Evolutionary conservation across 2,329 filamentous ascomycete genomes (phyloP).

Genomic region (Tolypocladium cylindrosporum): DNA sequence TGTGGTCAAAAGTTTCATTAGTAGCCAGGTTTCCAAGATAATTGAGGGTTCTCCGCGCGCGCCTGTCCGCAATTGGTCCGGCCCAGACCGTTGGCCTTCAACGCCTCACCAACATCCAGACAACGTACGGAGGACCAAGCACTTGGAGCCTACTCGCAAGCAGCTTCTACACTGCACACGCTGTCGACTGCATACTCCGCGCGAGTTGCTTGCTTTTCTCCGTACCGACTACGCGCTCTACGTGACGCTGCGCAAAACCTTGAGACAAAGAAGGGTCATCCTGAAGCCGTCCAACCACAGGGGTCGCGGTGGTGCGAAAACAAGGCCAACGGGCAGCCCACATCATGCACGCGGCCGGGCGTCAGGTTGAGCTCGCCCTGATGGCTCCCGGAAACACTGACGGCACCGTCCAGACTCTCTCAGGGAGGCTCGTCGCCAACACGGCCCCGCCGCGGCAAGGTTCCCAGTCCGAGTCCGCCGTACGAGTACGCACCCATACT

Average conservation of each 20-base stretch:
- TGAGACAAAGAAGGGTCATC: not conserved
- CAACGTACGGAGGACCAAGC: not conserved
- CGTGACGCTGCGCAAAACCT: not conserved
- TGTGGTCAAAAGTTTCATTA: not conserved
- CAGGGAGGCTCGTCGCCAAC: not conserved
- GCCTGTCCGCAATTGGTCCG: no score
- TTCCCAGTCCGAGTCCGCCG: not conserved
- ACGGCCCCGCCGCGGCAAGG: not conserved
- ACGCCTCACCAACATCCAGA: not conserved
- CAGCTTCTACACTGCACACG: not conserved
- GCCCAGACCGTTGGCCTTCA: not conserved
- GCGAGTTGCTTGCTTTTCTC: not conserved
- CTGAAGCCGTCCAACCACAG: not conserved
- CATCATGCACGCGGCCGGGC: not conserved
- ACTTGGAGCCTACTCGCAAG: not conserved
- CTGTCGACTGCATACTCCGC: not conserved
- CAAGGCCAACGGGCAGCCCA: not conserved
- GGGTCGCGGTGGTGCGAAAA: not conserved
- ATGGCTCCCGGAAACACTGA: no score
- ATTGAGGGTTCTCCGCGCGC: no score
- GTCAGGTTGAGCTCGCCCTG: not conserved
- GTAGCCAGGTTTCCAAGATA: not conserved
- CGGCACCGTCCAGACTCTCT: not conserved
- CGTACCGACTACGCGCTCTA: not conserved
- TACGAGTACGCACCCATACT: not conserved